phyloP scores from a whole-genome alignment of 2,329 filamentous ascomycete species.

The Graphilbum fragrans region DNA sequence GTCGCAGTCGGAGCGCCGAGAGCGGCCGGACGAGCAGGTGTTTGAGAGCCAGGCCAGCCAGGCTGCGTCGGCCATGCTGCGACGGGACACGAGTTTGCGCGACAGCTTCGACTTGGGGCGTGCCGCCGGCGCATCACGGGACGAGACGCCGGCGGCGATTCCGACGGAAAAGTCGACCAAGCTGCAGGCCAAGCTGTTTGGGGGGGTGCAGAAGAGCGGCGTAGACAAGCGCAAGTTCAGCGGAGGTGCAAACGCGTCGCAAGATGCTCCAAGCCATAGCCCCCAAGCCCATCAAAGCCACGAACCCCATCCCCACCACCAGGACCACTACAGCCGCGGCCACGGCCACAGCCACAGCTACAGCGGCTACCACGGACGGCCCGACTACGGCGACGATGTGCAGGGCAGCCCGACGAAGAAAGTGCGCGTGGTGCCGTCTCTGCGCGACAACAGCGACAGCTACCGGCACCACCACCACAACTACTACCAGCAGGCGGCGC shows the following conservation, averaged over 20 bases:
- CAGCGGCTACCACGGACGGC: slow-evolving; percentile 13
- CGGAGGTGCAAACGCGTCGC: slow-evolving; percentile 15
- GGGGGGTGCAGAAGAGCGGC: slow-evolving; percentile 27
- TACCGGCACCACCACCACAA: slow-evolving; percentile 7
- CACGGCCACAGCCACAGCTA: slow-evolving; percentile 14
- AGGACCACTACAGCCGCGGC: slow-evolving; percentile 12
- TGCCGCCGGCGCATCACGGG: slow-evolving; percentile 27
- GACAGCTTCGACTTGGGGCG: slow-evolving; percentile 38
- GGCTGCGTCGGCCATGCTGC: slow-evolving; percentile 62
- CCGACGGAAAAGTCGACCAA: slow-evolving; percentile 29
- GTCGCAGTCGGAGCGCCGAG: not conserved
- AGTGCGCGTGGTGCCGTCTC: slow-evolving; percentile 27
- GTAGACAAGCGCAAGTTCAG: slow-evolving; percentile 40
- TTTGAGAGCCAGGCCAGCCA: slow-evolving; percentile 68
- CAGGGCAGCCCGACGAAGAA: slow-evolving; percentile 39
- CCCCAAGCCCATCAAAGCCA: not conserved
- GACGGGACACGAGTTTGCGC: slow-evolving; percentile 39
- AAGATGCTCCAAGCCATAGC: too few relatives aligned
- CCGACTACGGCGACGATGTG: slow-evolving; percentile 20
- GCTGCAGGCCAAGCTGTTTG: slow-evolving; percentile 39
- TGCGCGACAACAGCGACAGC: slow-evolving; percentile 21
- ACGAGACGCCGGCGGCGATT: slow-evolving; percentile 27
- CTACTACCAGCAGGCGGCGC: slow-evolving; percentile 1
- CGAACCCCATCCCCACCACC: slow-evolving; percentile 15
- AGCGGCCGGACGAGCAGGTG: slow-evolving; percentile 32